Evolutionary conservation across 352 stramenopile species (phyloP), one percentile per base, ranked within the genome.

Genomic region (Peronospora tabacina): DNA sequence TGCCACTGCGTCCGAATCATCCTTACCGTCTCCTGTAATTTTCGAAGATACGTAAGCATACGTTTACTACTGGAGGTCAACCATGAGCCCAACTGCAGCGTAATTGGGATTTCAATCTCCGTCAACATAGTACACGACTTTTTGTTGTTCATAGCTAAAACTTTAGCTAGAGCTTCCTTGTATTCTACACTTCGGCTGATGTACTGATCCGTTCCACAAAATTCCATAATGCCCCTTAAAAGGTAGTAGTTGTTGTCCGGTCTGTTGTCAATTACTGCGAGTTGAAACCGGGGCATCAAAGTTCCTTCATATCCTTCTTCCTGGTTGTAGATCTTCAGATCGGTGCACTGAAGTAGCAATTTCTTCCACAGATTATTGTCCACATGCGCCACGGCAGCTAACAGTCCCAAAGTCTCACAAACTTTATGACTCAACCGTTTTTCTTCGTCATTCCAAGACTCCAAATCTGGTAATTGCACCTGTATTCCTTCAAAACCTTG

Each of bases 81-180:
- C 58, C 58, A 66, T 3, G 58, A 46, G 2, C 47, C 52, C 11
- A 66, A 38, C 26, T 66, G 45, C 11, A 66, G 29, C 15, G 52
- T 49, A 35, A 66, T 22, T n/a, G 58, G 58, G 8, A 66, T 41
- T 17, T 66, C 58, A 22, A 66, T 58, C 43, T 66, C 58, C 9
- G 47, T 66, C 17, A 52, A 58, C n/a, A 32, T 48, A 3, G 42
- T 46, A n/a, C 20, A 55, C 26, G 13, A 19, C 19, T 47, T 66
- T 11, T n/a, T 28, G 22, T 24, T 24, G 4, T 39, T 45, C 26
- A 48, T 24, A 44, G 36, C 38, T 44, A 53, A 42, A 49, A 66
- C 46, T 39, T 47, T 52, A 20, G 44, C 9, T 43, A 66, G 13
- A 35, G 42, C 44, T 45, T 52, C 24, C 7, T 43, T 54, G 22